Evolutionary conservation across 2,329 filamentous ascomycete species (phyloP).

Genomic region (Magnaporthiopsis rhizophila): DNA sequence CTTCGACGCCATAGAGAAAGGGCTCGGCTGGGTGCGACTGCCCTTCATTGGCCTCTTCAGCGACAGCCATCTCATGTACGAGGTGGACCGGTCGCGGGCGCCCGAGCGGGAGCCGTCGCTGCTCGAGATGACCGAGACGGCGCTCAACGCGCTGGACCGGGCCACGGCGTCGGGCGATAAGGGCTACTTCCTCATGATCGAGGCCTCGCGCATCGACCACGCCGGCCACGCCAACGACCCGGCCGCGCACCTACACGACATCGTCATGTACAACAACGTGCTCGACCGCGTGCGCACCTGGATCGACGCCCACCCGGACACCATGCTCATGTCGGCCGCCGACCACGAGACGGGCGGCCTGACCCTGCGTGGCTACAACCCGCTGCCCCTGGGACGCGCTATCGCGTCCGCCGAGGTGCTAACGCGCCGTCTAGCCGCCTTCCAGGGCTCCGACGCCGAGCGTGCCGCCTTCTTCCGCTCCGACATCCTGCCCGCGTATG

Average conservation of each 20-base stretch:
- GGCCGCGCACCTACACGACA: constrained; percentile 40
- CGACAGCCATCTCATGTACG: constrained; percentile 25
- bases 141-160: constrained; percentile 26
- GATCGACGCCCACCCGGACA: constrained; percentile 30
- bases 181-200: constrained; percentile 32
- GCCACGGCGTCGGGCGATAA: constrained; percentile 23
- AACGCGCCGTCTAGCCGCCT: constrained; percentile 9
- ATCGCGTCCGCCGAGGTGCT: constrained; percentile 24
- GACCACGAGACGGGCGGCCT: constrained; percentile 33
- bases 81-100: constrained; percentile 25
- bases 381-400: constrained; percentile 20
- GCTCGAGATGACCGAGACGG: constrained; percentile 29
- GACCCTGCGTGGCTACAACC: constrained; percentile 28
- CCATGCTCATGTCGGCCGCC: constrained; percentile 29
- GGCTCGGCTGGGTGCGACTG: constrained; percentile 20
- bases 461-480: constrained; percentile 19
- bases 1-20: constrained; percentile 24
- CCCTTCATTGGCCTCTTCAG: constrained; percentile 32
- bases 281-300: constrained; percentile 28
- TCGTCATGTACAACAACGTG: constrained; percentile 30
- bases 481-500: constrained; percentile 23
- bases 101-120: constrained; percentile 27
- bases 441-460: constrained; percentile 19
- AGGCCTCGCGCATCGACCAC: constrained; percentile 29
- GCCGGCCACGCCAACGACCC: constrained; percentile 44